Conservation (phyloP, 2,329 filamentous ascomycete species). For the Colletotrichum graminicola region DNA sequence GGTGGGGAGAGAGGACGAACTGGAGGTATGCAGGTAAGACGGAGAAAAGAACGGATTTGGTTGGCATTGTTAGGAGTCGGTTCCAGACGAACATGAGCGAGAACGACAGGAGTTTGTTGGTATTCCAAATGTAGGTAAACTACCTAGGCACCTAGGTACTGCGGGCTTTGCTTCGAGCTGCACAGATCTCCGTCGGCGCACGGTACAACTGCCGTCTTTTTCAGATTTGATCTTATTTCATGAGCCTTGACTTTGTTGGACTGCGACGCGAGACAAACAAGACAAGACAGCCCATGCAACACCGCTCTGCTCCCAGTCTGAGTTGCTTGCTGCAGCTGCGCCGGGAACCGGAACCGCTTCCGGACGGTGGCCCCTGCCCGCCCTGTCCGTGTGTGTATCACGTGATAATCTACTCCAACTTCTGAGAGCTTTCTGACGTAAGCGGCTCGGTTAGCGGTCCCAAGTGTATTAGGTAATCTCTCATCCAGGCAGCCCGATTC, state of each 20-base stretch:
- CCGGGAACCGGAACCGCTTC: conserved; percentile 1
- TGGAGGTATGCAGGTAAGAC: conserved; percentile 16
- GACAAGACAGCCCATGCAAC: not conserved
- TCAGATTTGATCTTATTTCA: not conserved
- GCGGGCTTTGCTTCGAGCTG: not conserved
- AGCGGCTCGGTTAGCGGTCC: not conserved
- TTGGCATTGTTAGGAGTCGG: conserved; percentile 24
- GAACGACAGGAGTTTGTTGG: not conserved
- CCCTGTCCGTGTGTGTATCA: conserved; percentile 5
- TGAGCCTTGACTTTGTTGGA: not conserved
- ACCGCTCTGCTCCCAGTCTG: not conserved
- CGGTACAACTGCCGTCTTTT: not conserved
- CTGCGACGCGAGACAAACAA: not conserved
- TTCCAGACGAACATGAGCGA: not conserved
- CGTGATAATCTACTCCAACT: not conserved
- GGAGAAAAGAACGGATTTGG: conserved; percentile 18
- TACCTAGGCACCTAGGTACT: not conserved
- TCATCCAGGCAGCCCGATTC: not conserved
- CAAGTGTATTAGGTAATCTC: conserved; percentile 10
- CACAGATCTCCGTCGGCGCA: not conserved
- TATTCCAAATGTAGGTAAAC: not conserved
- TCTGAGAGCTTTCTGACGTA: conserved; percentile 4
- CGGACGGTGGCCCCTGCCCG: conserved; percentile 16
- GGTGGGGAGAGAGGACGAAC: conserved; percentile 19
- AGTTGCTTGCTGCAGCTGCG: not conserved